A percentile compares a stretch with the other conserved stretches of the same genome.
phyloP scores from a whole-genome alignment of 1,284 basidiomycete genomes.

The Schizophyllum commune region DNA sequence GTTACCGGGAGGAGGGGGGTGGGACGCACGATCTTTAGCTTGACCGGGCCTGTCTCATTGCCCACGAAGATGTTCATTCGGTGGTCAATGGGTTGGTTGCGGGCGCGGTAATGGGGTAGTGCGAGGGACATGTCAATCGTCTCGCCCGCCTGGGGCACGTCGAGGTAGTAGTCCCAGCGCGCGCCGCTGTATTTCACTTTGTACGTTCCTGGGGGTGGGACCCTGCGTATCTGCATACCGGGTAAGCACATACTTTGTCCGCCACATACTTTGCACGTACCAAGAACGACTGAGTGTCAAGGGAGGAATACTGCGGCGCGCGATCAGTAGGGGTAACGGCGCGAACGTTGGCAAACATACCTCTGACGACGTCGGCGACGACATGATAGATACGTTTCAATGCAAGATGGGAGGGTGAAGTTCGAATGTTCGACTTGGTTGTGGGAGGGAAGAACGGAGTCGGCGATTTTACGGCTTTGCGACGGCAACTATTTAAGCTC shows the following conservation, averaged over 20 bases:
- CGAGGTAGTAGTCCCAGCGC: conserved; percentile 58
- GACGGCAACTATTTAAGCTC: not conserved
- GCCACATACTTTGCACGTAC: not conserved
- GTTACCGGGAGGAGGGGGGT: not conserved
- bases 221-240: not conserved
- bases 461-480: not conserved
- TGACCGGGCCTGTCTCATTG: conserved; percentile 43
- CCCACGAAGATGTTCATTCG: conserved; percentile 61
- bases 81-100: conserved; percentile 59
- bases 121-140: conserved; percentile 58
- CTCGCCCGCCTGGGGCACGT: conserved; percentile 30
- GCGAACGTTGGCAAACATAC: not conserved
- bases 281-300: not conserved
- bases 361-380: not conserved
- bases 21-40: conserved; percentile 59
- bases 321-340: not conserved
- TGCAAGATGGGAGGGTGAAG: not conserved
- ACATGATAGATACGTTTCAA: not conserved
- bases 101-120: conserved; percentile 68
- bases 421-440: not conserved
- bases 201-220: conserved; percentile 31
- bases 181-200: conserved; percentile 50
- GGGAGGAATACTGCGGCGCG: not conserved
- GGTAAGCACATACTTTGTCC: not conserved
- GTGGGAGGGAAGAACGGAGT: not conserved